Percentiles rank a stretch among this genome's conserved stretches.
phyloP scores from a whole-genome alignment of 345 rosid genomes.

The Lumnitzera littorea region DNA sequence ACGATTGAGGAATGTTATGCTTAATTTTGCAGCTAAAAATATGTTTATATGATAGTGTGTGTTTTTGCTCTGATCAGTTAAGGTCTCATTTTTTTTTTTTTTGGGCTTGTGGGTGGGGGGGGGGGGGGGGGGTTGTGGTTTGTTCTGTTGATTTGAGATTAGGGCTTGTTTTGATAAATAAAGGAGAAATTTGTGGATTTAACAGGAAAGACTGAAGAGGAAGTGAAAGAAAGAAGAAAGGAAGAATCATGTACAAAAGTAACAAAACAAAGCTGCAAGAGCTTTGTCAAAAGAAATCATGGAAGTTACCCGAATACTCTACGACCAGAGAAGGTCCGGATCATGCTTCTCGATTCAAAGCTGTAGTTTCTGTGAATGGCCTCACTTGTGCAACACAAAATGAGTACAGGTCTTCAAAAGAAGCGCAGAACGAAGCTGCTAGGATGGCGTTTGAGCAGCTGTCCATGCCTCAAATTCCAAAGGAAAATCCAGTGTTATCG shows the following conservation, averaged over 20 bases:
- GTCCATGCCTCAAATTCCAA: conserved; percentile 4
- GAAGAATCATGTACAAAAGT: conserved; percentile 16
- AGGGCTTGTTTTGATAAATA: too few species aligned
- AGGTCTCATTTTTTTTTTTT: too few species aligned
- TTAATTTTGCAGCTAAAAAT: too few species aligned
- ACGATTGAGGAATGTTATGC: too few species aligned
- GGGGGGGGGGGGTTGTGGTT: too few species aligned
- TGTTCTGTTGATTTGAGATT: too few species aligned
- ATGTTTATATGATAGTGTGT: too few species aligned
- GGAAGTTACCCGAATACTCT: conserved; percentile 27
- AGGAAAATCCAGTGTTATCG: background rate
- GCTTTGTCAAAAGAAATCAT: conserved; percentile 21
- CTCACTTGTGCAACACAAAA: conserved; percentile 8
- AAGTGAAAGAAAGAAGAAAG: too few species aligned
- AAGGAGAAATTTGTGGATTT: too few species aligned
- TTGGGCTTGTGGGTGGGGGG: too few species aligned
- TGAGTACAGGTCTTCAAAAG: conserved; percentile 17
- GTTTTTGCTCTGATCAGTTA: too few species aligned
- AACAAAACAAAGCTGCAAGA: conserved; percentile 23
- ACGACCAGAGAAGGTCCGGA: conserved; percentile 17
- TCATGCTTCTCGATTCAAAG: conserved; percentile 23
- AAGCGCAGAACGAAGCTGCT: conserved; percentile 34
- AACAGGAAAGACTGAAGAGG: too few species aligned
- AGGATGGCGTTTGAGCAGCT: conserved; percentile 19
- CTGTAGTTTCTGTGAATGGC: conserved; percentile 29